These are phyloP conservation scores for Sideroxylon spinosum DNA, from an alignment of 179 eudicot species.

Conservation along the genomic window DNA sequence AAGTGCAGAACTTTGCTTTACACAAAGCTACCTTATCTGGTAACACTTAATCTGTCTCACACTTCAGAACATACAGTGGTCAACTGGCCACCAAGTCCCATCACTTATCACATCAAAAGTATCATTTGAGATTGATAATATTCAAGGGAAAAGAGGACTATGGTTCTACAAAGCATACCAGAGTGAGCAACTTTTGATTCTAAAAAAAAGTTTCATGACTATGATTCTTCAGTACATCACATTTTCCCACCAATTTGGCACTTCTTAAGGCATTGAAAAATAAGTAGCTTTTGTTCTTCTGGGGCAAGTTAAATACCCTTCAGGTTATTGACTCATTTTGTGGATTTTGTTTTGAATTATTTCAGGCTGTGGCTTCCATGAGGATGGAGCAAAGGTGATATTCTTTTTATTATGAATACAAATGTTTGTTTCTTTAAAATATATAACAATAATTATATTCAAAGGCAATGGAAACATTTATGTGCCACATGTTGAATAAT, in stretches of 20 bases:
- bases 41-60: constrained; percentile 73
- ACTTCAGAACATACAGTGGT: constrained; percentile 62
- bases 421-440: background rate
- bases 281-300: background rate
- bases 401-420: background rate
- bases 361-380: constrained; percentile 92
- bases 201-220: background rate
- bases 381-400: constrained; percentile 88
- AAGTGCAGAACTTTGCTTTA: constrained; percentile 57
- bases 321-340: background rate
- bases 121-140: constrained; percentile 51
- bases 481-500: background rate
- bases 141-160: constrained; percentile 91
- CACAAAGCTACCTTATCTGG: constrained; percentile 56
- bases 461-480: background rate
- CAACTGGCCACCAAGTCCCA: constrained; percentile 84
- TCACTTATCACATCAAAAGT: constrained; percentile 88
- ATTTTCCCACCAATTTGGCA: background rate
- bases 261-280: background rate
- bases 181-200: constrained; percentile 33
- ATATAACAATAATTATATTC: background rate
- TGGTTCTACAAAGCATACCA: constrained; percentile 98
- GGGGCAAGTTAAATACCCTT: background rate
- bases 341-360: background rate
- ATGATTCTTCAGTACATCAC: background rate